These are phyloP conservation scores for Ministeria vibrans DNA, from an alignment of 78 protist species.

Conservation along the genomic window DNA sequence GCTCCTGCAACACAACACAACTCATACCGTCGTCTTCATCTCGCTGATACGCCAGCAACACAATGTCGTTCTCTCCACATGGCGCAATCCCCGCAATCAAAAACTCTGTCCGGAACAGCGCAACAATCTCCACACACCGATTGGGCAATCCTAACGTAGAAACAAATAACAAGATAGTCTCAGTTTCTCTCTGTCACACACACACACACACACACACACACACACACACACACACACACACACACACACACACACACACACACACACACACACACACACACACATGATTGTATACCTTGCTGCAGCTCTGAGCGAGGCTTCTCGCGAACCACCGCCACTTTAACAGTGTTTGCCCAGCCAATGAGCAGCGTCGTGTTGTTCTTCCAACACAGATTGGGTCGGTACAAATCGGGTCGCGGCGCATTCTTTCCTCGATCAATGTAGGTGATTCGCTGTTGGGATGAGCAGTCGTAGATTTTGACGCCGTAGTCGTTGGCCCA, in stretches of 20 bases:
- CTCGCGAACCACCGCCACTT: slow-evolving; percentile 26
- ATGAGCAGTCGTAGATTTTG: slow-evolving; percentile 62
- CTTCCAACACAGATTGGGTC: slow-evolving; percentile 74
- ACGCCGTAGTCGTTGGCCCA: slow-evolving; percentile 89
- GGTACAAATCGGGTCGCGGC: slow-evolving; percentile 24
- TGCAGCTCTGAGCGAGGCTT: no score
- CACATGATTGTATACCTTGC: neutral
- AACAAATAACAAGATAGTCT: neutral
- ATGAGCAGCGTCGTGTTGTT: slow-evolving; percentile 59
- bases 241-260: neutral
- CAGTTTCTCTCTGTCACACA: no score
- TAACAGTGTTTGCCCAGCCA: slow-evolving; percentile 80
- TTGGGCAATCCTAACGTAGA: neutral
- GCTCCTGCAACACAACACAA: neutral
- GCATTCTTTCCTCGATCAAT: slow-evolving; percentile 44
- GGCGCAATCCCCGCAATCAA: slow-evolving; percentile 76
- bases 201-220: neutral
- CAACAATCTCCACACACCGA: slow-evolving; percentile 21
- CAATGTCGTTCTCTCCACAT: slow-evolving; percentile 48
- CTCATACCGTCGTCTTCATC: slow-evolving; percentile 8
- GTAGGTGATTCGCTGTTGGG: slow-evolving; percentile 55
- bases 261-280: neutral
- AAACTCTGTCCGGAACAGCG: slow-evolving; percentile 55
- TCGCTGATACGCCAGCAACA: slow-evolving; percentile 44
- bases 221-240: slow-evolving; percentile 2